These are phyloP conservation scores for Cucumis sativus DNA, from an alignment of 306 rosid genomes.

Conservation along the genomic window Cucumber_9930_V3 NC_026660.2:21791501-21792000, in stretches of 20 bases:
- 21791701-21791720: conserved; percentile 11
- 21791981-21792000: conserved; percentile 24
- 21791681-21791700: conserved; percentile 13
- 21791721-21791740: background rate
- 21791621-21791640: conserved; percentile 14
- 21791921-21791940: conserved; percentile 47
- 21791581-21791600: background rate
- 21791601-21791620: background rate
- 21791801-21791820: background rate
- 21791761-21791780: background rate
- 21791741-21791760: background rate
- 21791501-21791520: background rate
- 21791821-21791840: background rate
- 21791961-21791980: conserved; percentile 27
- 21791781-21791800: background rate
- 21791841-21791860: conserved; percentile 3
- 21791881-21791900: conserved; percentile 83
- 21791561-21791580: conserved; percentile 27
- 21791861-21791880: conserved; percentile 72
- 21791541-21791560: conserved; percentile 49
- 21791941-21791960: conserved; percentile 20
- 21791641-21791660: conserved; percentile 17
- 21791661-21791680: conserved; percentile 12
- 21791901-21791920: conserved; percentile 89
- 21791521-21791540: conserved; percentile 62